Evolutionary conservation across 306 rosid species (phyloP).

Genomic region (Sophora flavescens): DNA sequence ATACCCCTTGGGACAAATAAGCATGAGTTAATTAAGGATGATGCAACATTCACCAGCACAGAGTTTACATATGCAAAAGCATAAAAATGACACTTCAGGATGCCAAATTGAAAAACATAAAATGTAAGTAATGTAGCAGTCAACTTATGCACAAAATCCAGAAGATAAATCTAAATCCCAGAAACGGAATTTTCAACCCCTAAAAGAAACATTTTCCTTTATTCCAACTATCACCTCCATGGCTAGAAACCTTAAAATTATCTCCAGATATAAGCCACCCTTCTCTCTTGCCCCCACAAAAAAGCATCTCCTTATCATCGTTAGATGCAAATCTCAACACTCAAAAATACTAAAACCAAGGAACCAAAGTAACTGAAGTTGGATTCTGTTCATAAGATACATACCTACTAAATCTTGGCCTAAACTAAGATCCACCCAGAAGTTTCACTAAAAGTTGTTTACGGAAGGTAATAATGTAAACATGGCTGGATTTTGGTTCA

Average conservation of each 20-base stretch:
- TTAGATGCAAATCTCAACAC: not conserved
- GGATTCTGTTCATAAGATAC: constrained; percentile 5
- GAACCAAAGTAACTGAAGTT: not conserved
- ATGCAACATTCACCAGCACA: constrained; percentile 3
- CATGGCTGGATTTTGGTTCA: not conserved
- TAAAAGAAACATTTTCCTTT: not conserved
- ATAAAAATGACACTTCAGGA: constrained; percentile 5
- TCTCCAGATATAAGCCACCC: not conserved
- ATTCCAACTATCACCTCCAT: not conserved
- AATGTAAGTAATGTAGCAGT: not conserved
- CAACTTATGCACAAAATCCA: not conserved
- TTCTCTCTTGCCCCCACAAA: not conserved
- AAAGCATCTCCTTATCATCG: not conserved
- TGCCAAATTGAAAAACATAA: constrained; percentile 3
- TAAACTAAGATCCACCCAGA: not conserved
- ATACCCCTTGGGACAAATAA: constrained; percentile 1
- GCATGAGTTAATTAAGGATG: not conserved
- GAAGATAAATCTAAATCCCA: not conserved
- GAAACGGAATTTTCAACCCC: not conserved
- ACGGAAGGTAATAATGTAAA: not conserved
- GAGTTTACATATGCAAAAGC: constrained; percentile 8
- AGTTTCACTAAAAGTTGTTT: too few species aligned
- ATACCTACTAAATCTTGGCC: not conserved
- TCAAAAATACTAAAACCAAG: not conserved
- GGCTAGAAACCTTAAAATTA: not conserved